Evolutionary conservation across 2,329 filamentous ascomycete genomes (phyloP), one percentile per base, ranked within the genome.

Genomic region (Davidsoniella neocaledoniae): DNA sequence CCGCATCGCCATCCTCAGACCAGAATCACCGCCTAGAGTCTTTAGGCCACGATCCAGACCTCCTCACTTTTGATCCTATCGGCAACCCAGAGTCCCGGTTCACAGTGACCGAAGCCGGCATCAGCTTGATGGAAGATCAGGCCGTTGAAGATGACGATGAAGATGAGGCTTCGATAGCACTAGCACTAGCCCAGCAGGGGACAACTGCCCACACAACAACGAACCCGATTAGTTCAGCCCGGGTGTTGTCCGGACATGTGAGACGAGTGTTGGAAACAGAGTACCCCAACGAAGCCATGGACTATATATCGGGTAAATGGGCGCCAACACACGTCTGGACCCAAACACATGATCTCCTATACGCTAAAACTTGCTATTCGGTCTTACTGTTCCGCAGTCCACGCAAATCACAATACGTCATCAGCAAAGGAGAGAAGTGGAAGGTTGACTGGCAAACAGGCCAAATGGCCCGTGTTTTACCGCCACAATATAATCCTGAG

Each of bases 341-440:
- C 5, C 62, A 63, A 42, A 68, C 68, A 33, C 74, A 77, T 60
- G 74, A 78, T 56, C 66, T 76, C 61, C 63, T 76, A 25, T 78
- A 78, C 53, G 74, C 74, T 47, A 75, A 73, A 59, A 65, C 76
- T 8, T 78, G 74, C 61, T 76, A 76, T 59, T 70, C 71, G n/a
- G 71, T 75, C 46, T 63, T 78, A 8, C 64, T 76, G 21, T 74
- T 72, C 59, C 66, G 71, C 51, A 73, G 70, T 52, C 75, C 75
- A 21, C 65, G 74, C 48, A 77, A 77, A 59, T 73, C 68, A 53
- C 73, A 75, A 57, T 73, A 73, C 55, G 68, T 78, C 51, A 69
- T 78, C 57, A 66, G 66, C 60, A 68, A 71, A 54, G 74, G 73
- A 40, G 75, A 72, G 58, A 67, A 73, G 57, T 78, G 73, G 72